These are phyloP conservation scores for Silene uniflora DNA, from an alignment of 148 eudicot genomes.

Conservation along the genomic window DNA sequence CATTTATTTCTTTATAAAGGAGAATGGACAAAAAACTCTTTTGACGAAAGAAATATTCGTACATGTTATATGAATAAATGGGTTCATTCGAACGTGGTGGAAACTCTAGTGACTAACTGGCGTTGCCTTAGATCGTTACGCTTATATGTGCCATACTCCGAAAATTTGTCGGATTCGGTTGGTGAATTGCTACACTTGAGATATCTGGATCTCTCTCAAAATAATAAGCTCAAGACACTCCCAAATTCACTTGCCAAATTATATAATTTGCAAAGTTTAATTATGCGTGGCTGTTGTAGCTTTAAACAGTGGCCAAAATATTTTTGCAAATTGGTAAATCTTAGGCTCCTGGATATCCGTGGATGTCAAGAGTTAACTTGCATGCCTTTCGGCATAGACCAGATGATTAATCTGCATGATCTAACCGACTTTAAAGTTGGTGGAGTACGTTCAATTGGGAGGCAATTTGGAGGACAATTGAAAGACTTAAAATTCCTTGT, in stretches of 20 bases:
- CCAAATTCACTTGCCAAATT: slow-evolving; percentile 18
- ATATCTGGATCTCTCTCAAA: slow-evolving; percentile 14
- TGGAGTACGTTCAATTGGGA: neutral
- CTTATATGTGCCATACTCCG: neutral
- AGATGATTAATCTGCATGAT: slow-evolving; percentile 5
- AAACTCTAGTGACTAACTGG: neutral
- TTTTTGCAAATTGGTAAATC: slow-evolving; percentile 18
- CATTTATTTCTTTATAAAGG: neutral
- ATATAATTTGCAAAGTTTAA: slow-evolving; percentile 23
- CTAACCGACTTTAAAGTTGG: slow-evolving; percentile 9
- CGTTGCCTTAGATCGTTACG: slow-evolving; percentile 20
- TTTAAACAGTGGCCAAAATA: slow-evolving; percentile 21
- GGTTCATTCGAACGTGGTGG: neutral
- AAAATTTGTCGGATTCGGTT: slow-evolving; percentile 13
- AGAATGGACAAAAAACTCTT: neutral
- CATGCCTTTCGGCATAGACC: slow-evolving; percentile 29
- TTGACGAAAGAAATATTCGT: neutral
- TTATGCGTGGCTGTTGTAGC: neutral
- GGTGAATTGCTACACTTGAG: slow-evolving; percentile 28
- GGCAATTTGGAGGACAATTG: neutral
- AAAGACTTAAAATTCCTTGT: slow-evolving; percentile 7
- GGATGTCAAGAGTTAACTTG: neutral
- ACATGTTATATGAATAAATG: neutral
- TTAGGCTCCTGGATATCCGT: slow-evolving; percentile 5
- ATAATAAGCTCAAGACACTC: neutral